Conservation (phyloP, 306 rosid genomes). For the Neltuma alba region DNA sequence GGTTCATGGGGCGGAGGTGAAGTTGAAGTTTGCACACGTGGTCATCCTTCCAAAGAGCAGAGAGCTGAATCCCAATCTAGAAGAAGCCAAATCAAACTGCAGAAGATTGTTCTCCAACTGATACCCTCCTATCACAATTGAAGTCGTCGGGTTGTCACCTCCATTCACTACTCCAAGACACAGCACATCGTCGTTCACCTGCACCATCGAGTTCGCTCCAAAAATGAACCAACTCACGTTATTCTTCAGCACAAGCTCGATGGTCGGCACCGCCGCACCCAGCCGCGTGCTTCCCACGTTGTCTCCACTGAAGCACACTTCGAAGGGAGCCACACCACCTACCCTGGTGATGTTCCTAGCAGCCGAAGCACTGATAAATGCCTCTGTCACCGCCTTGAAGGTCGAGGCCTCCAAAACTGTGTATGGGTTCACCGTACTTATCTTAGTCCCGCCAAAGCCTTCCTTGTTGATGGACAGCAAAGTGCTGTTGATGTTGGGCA, state of each 20-base stretch:
- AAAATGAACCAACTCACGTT: slow-evolving; percentile 32
- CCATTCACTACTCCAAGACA: slow-evolving; percentile 53
- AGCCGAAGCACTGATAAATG: slow-evolving; percentile 42
- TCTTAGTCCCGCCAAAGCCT: slow-evolving; percentile 75
- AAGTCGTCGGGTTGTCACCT: slow-evolving; percentile 31
- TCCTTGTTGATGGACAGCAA: slow-evolving; percentile 42
- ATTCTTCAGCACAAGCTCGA: slow-evolving; percentile 41
- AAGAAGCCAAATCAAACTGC: slow-evolving; percentile 45
- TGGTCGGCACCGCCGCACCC: slow-evolving; percentile 37
- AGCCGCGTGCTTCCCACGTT: slow-evolving; percentile 29
- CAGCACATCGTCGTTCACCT: slow-evolving; percentile 1
- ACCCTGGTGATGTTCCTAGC: slow-evolving; percentile 45
- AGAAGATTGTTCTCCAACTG: slow-evolving; percentile 46
- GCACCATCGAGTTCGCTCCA: slow-evolving; percentile 49
- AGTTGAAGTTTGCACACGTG: slow-evolving; percentile 46
- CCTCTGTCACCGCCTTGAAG: slow-evolving; percentile 51
- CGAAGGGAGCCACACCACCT: slow-evolving; percentile 46
- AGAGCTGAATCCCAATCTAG: slow-evolving; percentile 48
- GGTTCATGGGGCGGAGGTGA: slow-evolving; percentile 34
- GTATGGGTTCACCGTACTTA: slow-evolving; percentile 72
- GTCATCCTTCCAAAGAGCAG: slow-evolving; percentile 38
- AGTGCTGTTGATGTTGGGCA: slow-evolving; percentile 39
- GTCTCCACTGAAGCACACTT: slow-evolving; percentile 46
- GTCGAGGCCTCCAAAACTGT: slow-evolving; percentile 59
- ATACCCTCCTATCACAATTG: slow-evolving; percentile 49